phyloP scores from a whole-genome alignment of 1,139 yeast genomes.

The Nadsonia starkeyi-henricii region DNA sequence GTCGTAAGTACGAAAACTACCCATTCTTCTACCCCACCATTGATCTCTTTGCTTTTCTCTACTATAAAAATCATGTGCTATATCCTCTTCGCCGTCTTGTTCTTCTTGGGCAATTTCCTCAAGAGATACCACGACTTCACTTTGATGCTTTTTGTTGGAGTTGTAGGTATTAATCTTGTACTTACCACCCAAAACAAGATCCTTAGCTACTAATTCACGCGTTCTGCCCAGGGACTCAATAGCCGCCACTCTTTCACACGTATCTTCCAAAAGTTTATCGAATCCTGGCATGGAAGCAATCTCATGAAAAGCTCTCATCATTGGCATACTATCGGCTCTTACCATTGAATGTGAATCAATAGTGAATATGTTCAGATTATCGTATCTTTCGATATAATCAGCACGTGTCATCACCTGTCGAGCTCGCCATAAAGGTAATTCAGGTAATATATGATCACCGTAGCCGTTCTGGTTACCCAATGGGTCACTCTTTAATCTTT shows the following conservation, averaged over 20 bases:
- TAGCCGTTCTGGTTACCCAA: conserved; percentile 13
- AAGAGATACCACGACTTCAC: conserved; percentile 12
- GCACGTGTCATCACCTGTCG: conserved; percentile 77
- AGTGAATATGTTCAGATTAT: conserved; percentile 63
- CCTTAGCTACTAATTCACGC: conserved; percentile 64
- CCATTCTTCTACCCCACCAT: conserved; percentile 14
- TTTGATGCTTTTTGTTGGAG: conserved; percentile 3
- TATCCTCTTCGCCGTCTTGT: conserved; percentile 15
- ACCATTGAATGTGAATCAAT: conserved; percentile 60
- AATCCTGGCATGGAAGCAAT: conserved; percentile 61
- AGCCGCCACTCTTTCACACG: conserved; percentile 58
- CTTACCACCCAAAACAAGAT: conserved; percentile 40
- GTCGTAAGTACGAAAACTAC: conserved; percentile 4
- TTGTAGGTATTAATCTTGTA: conserved; percentile 13
- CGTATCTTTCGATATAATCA: conserved; percentile 64
- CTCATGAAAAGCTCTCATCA: conserved; percentile 83
- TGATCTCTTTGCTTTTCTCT: conserved; percentile 9
- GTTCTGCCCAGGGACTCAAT: conserved; percentile 75
- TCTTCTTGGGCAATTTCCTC: conserved; percentile 15
- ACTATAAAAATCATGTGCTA: conserved; percentile 11
- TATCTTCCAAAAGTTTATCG: conserved; percentile 52
- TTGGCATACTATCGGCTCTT: conserved; percentile 69
- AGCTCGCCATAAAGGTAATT: conserved; percentile 71
- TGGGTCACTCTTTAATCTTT: conserved; percentile 14
- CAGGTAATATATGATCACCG: conserved; percentile 47